phyloP scores from a whole-genome alignment of 345 rosid genomes.

The Populus ilicifolia region DNA sequence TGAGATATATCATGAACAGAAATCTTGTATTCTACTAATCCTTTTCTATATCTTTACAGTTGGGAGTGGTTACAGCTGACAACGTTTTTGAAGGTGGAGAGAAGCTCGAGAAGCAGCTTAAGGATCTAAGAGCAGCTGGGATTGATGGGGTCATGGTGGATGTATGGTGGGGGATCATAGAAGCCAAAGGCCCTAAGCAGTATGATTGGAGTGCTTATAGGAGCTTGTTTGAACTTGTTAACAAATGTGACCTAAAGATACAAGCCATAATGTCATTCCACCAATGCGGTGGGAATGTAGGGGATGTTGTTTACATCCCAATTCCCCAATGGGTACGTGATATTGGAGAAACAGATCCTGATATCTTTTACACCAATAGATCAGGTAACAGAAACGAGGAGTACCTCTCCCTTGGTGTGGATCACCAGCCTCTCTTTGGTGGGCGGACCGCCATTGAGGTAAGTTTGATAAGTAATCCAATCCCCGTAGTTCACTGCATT shows the following conservation, averaged over 20 bases:
- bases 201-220: slow-evolving; percentile 79
- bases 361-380: slow-evolving; percentile 62
- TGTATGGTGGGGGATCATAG: slow-evolving; percentile 84
- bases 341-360: slow-evolving; percentile 51
- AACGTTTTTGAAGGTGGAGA: slow-evolving; percentile 45
- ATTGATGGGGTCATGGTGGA: slow-evolving; percentile 83
- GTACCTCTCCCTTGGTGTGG: slow-evolving; percentile 67
- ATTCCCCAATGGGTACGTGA: slow-evolving; percentile 69
- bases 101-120: slow-evolving; percentile 49
- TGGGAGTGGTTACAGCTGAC: slow-evolving; percentile 55
- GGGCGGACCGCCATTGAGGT: slow-evolving; percentile 76
- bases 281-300: slow-evolving; percentile 84
- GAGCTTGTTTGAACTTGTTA: slow-evolving; percentile 51
- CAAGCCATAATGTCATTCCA: slow-evolving; percentile 88
- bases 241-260: slow-evolving; percentile 46
- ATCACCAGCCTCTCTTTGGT: slow-evolving; percentile 46
- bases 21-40: not conserved
- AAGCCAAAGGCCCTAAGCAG: slow-evolving; percentile 53
- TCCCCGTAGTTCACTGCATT: not conserved
- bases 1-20: not conserved
- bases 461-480: not conserved
- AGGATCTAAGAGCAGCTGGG: slow-evolving; percentile 57
- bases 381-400: slow-evolving; percentile 60
- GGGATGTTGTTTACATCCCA: slow-evolving; percentile 70
- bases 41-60: slow-evolving; percentile 26